Conservation (phyloP, 768 basidiomycete species). For the Pleurotus djamor region DNA sequence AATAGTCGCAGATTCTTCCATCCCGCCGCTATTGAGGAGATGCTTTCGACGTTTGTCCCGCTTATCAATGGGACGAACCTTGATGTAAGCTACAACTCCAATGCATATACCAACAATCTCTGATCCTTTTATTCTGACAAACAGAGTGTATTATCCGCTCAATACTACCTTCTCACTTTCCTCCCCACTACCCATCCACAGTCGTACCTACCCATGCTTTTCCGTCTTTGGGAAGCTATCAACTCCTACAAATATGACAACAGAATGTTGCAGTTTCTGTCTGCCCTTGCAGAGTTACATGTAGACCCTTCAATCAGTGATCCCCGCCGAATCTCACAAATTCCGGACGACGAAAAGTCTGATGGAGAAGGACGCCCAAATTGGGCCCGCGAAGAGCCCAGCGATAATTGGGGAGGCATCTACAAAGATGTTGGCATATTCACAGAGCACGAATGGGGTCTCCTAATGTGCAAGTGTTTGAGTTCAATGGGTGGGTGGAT, state of each 20-base stretch:
- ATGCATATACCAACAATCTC: neutral
- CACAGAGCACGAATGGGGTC: constrained; percentile 79
- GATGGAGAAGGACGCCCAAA: constrained; percentile 59
- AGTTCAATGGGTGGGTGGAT: constrained; percentile 68
- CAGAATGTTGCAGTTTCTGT: constrained; percentile 82
- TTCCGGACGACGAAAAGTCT: constrained; percentile 69
- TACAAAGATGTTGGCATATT: constrained; percentile 89
- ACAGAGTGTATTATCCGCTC: constrained; percentile 74
- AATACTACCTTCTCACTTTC: constrained; percentile 85
- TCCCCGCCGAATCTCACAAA: constrained; percentile 60
- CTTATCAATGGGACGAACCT: constrained; percentile 71
- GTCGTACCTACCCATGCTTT: constrained; percentile 78
- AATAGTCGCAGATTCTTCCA: constrained; percentile 82
- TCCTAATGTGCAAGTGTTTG: constrained; percentile 87
- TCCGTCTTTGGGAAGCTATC: constrained; percentile 85
- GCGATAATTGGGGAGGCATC: constrained; percentile 64
- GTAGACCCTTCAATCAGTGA: constrained; percentile 76
- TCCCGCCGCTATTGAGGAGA: constrained; percentile 80
- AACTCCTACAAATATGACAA: constrained; percentile 91
- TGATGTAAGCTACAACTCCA: constrained; percentile 40
- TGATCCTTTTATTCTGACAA: constrained; percentile 7
- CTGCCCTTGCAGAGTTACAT: constrained; percentile 77
- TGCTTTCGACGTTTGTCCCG: constrained; percentile 86
- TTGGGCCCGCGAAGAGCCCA: constrained; percentile 45
- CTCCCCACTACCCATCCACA: constrained; percentile 85